Base-by-base conservation (phyloP, 1,284 basidiomycete species). In the Waitea zeae region DNA sequence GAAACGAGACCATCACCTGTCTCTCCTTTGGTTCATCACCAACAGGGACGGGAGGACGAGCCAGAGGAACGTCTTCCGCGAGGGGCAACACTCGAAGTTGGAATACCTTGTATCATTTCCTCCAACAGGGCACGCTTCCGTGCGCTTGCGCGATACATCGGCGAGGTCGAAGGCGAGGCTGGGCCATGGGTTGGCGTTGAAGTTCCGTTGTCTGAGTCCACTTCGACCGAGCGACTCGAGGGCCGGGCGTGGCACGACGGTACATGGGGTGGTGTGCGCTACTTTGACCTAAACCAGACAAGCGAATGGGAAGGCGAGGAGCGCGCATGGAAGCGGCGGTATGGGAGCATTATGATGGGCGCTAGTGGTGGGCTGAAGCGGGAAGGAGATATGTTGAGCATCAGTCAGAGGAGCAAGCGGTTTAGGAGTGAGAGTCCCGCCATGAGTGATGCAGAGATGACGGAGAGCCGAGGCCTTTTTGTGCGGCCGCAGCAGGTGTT, bases 121-220 rank as follows among this genome's bases (percentile, higher is more conserved):
- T 77, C 77, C 22, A 80, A 80, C 45, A 67, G 80, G 19, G 77
- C 76, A 39, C 68, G 84, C 9, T 90, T 92, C 63, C 75, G 78
- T 36, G 89, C 87, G 1, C 78, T 74, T 44, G 84, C 87, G 14
- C 63, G 86, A 5, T 93, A 92, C 47, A 84, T 93, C 35, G 89
- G 88, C 2, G 75, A 81, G 44, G 68, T 92, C 3, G 64, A 68
- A 35, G 83, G 81, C 32, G 80, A 84, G 49, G 47, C 49, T 4
- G 89, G 87, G 0, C 73, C 80, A 0, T 95, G 88, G 88, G 82
- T 95, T 3, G 90, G 89, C 3, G 76, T 95, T 3, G 89, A 95
- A 51, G 79, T 90, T 12, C 78, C 82, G 0, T 62, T 82, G 38
- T 53, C 64, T 44, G 68, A 75, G 14, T 54, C 56, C 14, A 70